These are phyloP conservation scores for Trypanosoma lewisi DNA, from an alignment of 208 protist species.

Conservation along the genomic window DNA sequence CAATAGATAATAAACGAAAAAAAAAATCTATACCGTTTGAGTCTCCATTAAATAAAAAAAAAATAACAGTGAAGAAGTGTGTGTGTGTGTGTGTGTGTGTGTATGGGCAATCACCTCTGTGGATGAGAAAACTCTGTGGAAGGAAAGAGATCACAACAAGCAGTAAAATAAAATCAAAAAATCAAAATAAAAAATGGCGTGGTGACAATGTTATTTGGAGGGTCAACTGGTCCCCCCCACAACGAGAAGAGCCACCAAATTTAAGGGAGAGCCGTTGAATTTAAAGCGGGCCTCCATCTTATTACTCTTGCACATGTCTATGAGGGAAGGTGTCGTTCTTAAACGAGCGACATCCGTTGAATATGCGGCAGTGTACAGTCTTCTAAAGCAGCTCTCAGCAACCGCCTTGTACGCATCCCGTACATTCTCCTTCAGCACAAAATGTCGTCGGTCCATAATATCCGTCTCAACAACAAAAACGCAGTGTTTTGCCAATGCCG, in stretches of 20 bases:
- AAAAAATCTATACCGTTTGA: too few relatives aligned
- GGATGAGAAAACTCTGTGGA: too few relatives aligned
- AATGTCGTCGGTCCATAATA: constrained; percentile 61
- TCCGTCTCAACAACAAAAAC: constrained; percentile 72
- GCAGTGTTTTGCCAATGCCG: constrained; percentile 24
- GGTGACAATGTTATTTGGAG: constrained; percentile 1
- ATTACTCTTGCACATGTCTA: constrained; percentile 25
- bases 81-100: too few relatives aligned
- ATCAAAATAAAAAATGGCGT: constrained; percentile 8
- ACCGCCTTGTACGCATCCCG: constrained; percentile 48
- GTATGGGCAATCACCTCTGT: too few relatives aligned
- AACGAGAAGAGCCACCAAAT: constrained; percentile 51
- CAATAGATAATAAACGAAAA: too few relatives aligned
- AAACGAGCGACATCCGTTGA: constrained; percentile 27
- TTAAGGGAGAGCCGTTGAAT: constrained; percentile 67
- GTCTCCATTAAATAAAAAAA: too few relatives aligned
- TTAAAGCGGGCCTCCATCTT: constrained; percentile 56
- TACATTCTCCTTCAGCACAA: constrained; percentile 33
- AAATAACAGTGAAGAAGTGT: too few relatives aligned
- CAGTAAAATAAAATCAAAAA: constrained; percentile 19
- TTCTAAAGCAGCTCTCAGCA: constrained; percentile 45
- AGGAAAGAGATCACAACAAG: too few relatives aligned
- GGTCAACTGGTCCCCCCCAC: background rate
- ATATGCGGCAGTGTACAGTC: constrained; percentile 39
- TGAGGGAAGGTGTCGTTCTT: constrained; percentile 47